Evolutionary conservation across 805 yeast genomes (phyloP).

Genomic region (Wickerhamomyces mucosus): DNA sequence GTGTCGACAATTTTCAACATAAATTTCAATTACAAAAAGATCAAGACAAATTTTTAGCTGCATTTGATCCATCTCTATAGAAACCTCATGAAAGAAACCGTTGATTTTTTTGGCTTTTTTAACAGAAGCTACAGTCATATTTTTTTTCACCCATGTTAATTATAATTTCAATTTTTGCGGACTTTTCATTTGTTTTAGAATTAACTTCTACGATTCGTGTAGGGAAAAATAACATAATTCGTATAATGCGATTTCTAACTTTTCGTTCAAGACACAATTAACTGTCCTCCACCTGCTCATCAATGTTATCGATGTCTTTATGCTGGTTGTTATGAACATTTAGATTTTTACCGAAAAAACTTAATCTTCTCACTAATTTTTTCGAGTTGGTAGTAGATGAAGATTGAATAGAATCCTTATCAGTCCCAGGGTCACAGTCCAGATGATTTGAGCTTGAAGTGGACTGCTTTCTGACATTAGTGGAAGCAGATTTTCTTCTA

Average conservation of each 20-base stretch:
- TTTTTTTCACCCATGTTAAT: too few relatives aligned
- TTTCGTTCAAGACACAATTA: too few relatives aligned
- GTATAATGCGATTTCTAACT: too few relatives aligned
- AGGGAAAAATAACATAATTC: too few relatives aligned
- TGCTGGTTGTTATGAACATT: constrained; percentile 4
- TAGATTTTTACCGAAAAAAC: constrained; percentile 14
- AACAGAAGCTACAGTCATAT: too few relatives aligned
- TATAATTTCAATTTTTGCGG: too few relatives aligned
- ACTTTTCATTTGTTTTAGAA: too few relatives aligned
- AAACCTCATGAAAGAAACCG: too few relatives aligned
- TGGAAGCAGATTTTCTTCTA: constrained; percentile 10
- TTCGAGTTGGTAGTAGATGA: constrained; percentile 9
- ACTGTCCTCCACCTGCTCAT: constrained; percentile 15
- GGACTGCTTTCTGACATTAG: constrained; percentile 13
- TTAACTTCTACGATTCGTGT: too few relatives aligned
- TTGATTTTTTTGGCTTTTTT: too few relatives aligned
- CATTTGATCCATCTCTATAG: constrained; percentile 19
- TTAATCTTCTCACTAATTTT: constrained; percentile 17
- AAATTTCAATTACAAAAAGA: constrained; percentile 13
- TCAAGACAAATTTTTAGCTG: constrained; percentile 21
- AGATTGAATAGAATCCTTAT: constrained; percentile 10
- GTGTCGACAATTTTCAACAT: constrained; percentile 31
- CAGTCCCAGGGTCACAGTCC: constrained; percentile 3
- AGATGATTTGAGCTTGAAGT: constrained; percentile 13
- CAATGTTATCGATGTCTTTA: constrained; percentile 10